Evolutionary conservation across 768 basidiomycete genomes (phyloP).

Genomic region (Lactifluus echinatus): DNA sequence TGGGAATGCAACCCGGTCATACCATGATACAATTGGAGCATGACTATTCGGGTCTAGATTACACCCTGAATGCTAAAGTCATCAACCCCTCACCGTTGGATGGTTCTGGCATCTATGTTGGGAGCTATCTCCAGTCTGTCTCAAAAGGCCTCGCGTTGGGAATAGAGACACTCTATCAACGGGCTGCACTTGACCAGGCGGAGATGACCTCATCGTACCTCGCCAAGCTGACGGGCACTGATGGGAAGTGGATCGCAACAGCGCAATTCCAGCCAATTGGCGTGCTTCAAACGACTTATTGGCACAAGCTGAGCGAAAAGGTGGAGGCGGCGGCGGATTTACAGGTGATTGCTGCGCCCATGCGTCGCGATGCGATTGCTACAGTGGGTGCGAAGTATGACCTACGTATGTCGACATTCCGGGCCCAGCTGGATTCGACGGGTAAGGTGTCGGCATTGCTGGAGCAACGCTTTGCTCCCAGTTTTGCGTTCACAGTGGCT

Average conservation of each 20-base stretch:
- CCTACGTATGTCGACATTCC: slow-evolving; percentile 86
- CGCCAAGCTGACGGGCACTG: slow-evolving; percentile 63
- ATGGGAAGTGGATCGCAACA: slow-evolving; percentile 88
- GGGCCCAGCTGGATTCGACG: slow-evolving; percentile 89
- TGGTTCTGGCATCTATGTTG: slow-evolving; percentile 84
- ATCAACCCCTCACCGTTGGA: slow-evolving; percentile 88
- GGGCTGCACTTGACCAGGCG: slow-evolving; percentile 57
- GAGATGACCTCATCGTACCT: slow-evolving; percentile 73
- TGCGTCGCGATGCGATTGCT: slow-evolving; percentile 82
- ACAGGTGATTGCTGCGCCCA: slow-evolving; percentile 68
- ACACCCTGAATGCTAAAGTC: slow-evolving; percentile 75
- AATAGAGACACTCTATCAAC: slow-evolving; percentile 76
- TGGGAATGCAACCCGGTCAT: slow-evolving; percentile 68
- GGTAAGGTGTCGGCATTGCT: slow-evolving; percentile 93
- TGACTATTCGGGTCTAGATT: slow-evolving; percentile 85
- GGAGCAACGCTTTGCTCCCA: slow-evolving; percentile 93
- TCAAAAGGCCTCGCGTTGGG: slow-evolving; percentile 87
- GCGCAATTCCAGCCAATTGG: slow-evolving; percentile 79
- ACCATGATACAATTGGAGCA: slow-evolving; percentile 94
- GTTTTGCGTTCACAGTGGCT: slow-evolving; percentile 87
- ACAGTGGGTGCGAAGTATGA: slow-evolving; percentile 97
- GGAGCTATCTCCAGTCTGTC: slow-evolving; percentile 87
- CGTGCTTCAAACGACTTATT: slow-evolving; percentile 85
- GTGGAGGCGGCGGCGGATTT: slow-evolving; percentile 97
- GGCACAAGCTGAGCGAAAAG: slow-evolving; percentile 92